Evolutionary conservation across 306 rosid species (phyloP), one percentile per base, ranked within the genome.

Genomic region (Ochetophila trinervis): DNA sequence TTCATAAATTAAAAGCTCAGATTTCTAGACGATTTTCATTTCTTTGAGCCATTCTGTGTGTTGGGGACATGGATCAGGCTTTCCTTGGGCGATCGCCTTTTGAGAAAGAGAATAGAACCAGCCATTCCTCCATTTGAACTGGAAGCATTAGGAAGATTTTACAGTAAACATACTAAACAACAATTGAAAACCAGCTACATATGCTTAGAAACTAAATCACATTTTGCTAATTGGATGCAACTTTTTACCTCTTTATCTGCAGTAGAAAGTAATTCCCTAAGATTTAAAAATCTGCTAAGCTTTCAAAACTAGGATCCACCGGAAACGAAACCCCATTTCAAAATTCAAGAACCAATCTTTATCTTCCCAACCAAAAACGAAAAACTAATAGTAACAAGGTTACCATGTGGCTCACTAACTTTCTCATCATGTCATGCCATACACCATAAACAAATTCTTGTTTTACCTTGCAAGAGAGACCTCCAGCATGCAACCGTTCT

Each of bases 91-190:
- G 20, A 60, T 56, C 23, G 90, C 91, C 71, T 83, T 93, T 71
- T 86, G 88, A 6, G 96, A 72, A 34, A 93, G 77, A 14, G 88
- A 76, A 69, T 89, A 86, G 82, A 93, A 90, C 95, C 96, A 89
- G 20, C 97, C 99, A 69, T 93, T 93, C 72, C 99, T 81, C 99
- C 99, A 93, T 66, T 93, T 86, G 77, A 93, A 90, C 99, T 93
- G 81, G 68, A 83, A 67, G 32, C 73, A 78, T 2, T 57, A 17
- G 13, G 15, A 42, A 67, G 76, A 71, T 15, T 65, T 44, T 56
- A 49, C 21, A 15, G 37, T 67, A 55, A 79, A 32, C 59, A 47
- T n/a, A n/a, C n/a, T n/a, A n/a, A n/a, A 32, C 59, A 47, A 18
- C 17, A 34, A 20, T 50, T 66, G 14, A 19, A 77, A 62, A 16